Conservation (phyloP, 768 basidiomycete species). For the Leccinum aurantiacum region DNA sequence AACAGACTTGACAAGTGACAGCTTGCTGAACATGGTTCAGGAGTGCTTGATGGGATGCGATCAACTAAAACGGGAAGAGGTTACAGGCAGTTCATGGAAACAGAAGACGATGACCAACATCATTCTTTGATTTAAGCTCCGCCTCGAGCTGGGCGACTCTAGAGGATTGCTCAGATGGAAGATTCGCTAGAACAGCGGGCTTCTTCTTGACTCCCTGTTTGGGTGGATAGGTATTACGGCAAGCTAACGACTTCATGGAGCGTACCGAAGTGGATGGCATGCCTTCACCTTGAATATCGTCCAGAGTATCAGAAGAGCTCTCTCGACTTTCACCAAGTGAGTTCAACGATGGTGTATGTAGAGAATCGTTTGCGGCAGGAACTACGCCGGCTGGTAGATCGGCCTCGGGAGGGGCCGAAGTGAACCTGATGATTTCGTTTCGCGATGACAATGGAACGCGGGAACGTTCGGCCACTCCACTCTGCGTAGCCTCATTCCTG, state of each 20-base stretch:
- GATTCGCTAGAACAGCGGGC: neutral
- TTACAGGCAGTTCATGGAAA: conserved; percentile 1
- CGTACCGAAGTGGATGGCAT: conserved; percentile 20
- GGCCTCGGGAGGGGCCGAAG: conserved; percentile 19
- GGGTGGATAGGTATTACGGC: conserved; percentile 8
- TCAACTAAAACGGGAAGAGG: conserved; percentile 35
- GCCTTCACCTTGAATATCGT: conserved; percentile 1
- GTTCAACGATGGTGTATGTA: conserved; percentile 5
- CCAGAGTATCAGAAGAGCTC: neutral
- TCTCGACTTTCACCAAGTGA: neutral
- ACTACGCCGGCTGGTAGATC: conserved; percentile 1
- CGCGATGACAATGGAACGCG: conserved; percentile 21
- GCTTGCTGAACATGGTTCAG: conserved; percentile 59
- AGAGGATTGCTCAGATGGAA: neutral
- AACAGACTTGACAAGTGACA: conserved; percentile 75
- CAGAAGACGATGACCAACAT: conserved; percentile 31
- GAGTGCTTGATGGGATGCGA: conserved; percentile 53
- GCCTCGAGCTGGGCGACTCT: conserved; percentile 42
- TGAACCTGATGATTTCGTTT: conserved; percentile 30
- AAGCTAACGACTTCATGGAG: neutral
- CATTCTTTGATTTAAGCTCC: conserved; percentile 42
- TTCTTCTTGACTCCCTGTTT: conserved; percentile 12
- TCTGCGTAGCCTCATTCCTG: conserved; percentile 15
- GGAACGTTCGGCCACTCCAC: conserved; percentile 10
- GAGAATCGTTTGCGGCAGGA: neutral